A percentile compares a stretch with the other conserved stretches of the same genome.
These are phyloP conservation scores for Neurospora sp. DNA, from an alignment of 2,329 filamentous ascomycete species.

Conservation along the genomic window DNA sequence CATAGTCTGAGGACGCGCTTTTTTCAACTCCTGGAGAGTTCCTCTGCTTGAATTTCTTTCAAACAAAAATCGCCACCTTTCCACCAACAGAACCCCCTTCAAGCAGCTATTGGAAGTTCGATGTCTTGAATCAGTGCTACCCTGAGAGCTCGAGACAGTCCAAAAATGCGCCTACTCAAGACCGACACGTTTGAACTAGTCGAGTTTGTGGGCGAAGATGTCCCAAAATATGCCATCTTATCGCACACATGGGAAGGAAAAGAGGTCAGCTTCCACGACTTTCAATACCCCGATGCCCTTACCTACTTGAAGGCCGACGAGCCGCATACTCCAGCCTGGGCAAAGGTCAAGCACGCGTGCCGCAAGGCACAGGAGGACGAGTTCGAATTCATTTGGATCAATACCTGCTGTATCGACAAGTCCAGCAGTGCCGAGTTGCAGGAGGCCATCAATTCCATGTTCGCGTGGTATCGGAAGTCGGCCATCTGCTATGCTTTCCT, in stretches of 20 bases:
- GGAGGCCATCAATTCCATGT: slow-evolving; percentile 9
- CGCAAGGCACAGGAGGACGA: neutral
- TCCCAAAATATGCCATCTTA: slow-evolving; percentile 6
- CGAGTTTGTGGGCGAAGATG: slow-evolving; percentile 3
- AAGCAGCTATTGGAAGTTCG: too few relatives aligned
- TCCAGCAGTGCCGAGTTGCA: slow-evolving; percentile 5
- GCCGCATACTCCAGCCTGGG: neutral
- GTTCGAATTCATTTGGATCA: slow-evolving; percentile 1
- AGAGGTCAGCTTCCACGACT: slow-evolving; percentile 8
- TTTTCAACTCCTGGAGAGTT: neutral
- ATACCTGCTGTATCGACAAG: slow-evolving; percentile 8
- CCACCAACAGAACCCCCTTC: too few relatives aligned
- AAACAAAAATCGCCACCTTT: too few relatives aligned
- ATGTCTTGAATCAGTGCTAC: neutral
- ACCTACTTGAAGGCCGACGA: neutral
- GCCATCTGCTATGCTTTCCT: slow-evolving; percentile 7
- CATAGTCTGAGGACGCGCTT: neutral
- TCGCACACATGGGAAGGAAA: slow-evolving; percentile 9
- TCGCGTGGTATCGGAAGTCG: slow-evolving; percentile 2
- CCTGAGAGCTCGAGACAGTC: neutral
- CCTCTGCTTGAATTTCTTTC: too few relatives aligned
- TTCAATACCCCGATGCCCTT: neutral
- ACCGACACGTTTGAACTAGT: slow-evolving; percentile 8
- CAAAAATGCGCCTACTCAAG: slow-evolving; percentile 7
- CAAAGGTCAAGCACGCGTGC: neutral